A percentile compares a stretch with the other conserved stretches of the same genome.
Evolutionary conservation across 345 rosid genomes (phyloP).

Genomic region (Anacardium occidentale): DNA sequence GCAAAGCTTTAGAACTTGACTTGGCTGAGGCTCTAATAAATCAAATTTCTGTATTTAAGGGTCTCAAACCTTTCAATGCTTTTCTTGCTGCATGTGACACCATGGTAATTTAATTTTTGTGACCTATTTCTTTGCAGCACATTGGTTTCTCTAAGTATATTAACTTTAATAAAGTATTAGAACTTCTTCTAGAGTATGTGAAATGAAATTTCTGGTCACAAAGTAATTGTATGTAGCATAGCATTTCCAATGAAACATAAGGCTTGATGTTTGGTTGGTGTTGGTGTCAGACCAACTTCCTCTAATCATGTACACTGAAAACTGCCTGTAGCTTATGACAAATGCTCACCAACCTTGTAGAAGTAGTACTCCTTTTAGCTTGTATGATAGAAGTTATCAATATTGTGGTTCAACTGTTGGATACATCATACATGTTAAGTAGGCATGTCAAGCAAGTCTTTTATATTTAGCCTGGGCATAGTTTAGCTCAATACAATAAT

Average conservation of each 20-base stretch:
- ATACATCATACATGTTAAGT: background rate
- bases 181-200: background rate
- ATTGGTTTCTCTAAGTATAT: background rate
- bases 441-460: background rate
- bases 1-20: slow-evolving; percentile 67
- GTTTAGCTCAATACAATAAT: background rate
- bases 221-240: background rate
- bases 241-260: background rate
- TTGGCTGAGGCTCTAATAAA: slow-evolving; percentile 70
- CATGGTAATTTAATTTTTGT: slow-evolving; percentile 48
- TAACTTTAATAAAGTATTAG: background rate
- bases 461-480: background rate
- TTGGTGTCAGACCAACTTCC: background rate
- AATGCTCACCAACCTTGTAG: background rate
- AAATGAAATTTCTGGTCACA: slow-evolving; percentile 1
- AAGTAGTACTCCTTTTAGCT: background rate
- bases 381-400: background rate
- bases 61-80: slow-evolving; percentile 55
- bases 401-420: background rate
- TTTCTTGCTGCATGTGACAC: slow-evolving; percentile 65
- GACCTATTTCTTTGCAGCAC: background rate
- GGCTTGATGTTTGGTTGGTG: background rate
- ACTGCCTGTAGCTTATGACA: background rate
- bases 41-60: slow-evolving; percentile 43
- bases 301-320: background rate